Evolutionary conservation across 257 asterid species (phyloP), one percentile per base, ranked within the genome.

Genomic region (Solanum appendiculatum): DNA sequence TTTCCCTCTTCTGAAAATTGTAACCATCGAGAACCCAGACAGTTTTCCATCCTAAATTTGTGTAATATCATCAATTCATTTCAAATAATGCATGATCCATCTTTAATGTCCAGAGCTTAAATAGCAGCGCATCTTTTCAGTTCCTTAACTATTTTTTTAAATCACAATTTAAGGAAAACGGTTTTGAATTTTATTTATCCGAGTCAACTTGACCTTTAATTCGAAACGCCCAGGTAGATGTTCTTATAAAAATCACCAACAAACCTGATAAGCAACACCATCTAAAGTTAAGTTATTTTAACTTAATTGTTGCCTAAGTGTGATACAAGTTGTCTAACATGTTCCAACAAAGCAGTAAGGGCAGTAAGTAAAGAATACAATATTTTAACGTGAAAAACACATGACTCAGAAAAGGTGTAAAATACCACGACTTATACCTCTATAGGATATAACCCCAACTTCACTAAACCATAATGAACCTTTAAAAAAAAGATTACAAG

Each of bases 1-100:
- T 72, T 88, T 73, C 88, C 80, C 86, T 64, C 85, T 90, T 86
- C 73, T 56, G 90, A 86, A 83, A 33, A 88, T 86, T 89, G 93
- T 88, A 88, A 88, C 80, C 88, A 23, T 58, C 6, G 36, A 64
- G 36, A 64, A 64, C 20, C 73, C 36, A 23, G 31, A 60, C 69
- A 60, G 6, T 9, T 1, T 60, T 60, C 31, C 23, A 60, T 60
- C 31, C 7, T 60, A 8, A 60, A 60, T 60, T 60, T 60, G 31
- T 60, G 31, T 60, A 60, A 60, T 23, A 25, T 64, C 20, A 25
- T 64, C 36, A 64, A 64, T 64, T 25, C 33, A 64, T 64, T 64
- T 25, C 31, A 63, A 63, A 63, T 63, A 25, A 2, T 21, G 7
- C 56, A 15, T 46, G 70, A 25, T 63, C 33, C 11, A 12, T 44